Base-by-base conservation (phyloP, 2,329 filamentous ascomycete genomes). In the Lasiodiplodia citricola region DNA sequence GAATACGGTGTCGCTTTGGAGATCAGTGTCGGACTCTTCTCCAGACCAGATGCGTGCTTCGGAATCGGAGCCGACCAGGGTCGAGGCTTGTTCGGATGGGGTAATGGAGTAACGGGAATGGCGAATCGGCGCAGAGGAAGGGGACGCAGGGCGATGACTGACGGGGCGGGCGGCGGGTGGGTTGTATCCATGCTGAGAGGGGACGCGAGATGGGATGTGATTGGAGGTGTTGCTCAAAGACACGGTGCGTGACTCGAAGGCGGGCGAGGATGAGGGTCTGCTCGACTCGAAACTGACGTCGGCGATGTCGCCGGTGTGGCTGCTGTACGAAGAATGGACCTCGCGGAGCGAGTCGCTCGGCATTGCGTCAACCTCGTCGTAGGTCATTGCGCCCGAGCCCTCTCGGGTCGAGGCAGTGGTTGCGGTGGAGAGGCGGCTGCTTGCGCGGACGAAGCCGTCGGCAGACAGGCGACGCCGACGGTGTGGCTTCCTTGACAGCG, bases 1-100 rank as follows among this genome's bases (percentile, higher is more conserved):
- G 78, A 89, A 94, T 68, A 91, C 85, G 21, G 89, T 92, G 74
- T 94, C 92, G 77, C 91, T 93, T 80, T 89, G 90, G 75, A 91
- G 88, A 76, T 93, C 91, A n/a, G 88, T 90, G 74, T 93, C 92
- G 74, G 93, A 90, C 67, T 93, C 92, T 69, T 93, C 91, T 25
- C 87, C 87, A 13, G 88, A 92, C n/a, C 81, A 83, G 72, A 90
- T 86, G 72, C 88, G 87, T 70, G 83, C 83, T 70, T 93, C 90
- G 75, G 87, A 86, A 73, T 94, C 92, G 35, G 90, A 93, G 70
- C 89, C 90, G 70, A 88, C 87, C 71, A 91, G 83, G 35, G 89
- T 91, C 28, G 90, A 92, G 37, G 86, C 82, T 67, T 86, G 85
- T 75, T 90, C 87, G 25, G 88, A 90, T 66, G 83, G 82, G 52